Percentiles rank a stretch among this genome's conserved stretches.
Conservation (phyloP, 2,329 filamentous ascomycete species). For the Sclerotiophoma versabilis region DNA sequence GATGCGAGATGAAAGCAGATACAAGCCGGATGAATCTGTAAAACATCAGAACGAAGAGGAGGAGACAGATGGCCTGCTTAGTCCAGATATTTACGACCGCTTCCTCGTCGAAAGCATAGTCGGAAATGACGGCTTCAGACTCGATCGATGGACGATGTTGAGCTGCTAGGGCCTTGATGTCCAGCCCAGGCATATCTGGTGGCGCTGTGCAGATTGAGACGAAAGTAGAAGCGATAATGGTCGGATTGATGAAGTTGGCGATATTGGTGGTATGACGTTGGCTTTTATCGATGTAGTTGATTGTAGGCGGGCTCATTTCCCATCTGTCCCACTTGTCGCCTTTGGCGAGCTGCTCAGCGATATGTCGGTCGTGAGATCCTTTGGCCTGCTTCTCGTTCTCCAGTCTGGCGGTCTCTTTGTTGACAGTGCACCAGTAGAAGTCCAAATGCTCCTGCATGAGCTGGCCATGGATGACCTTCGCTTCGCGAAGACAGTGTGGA, state of each 20-base stretch:
- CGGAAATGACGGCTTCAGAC: not conserved
- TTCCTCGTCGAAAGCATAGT: not conserved
- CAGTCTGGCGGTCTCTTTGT: not conserved
- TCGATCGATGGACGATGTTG: not conserved
- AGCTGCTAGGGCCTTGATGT: not conserved
- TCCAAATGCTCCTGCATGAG: not conserved
- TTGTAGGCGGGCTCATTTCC: slow-evolving; percentile 7
- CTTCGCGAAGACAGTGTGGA: not conserved
- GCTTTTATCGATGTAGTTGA: not conserved
- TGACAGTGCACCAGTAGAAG: not conserved
- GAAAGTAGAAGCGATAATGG: not conserved
- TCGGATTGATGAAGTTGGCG: not conserved
- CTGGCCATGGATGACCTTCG: not conserved
- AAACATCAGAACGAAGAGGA: not conserved
- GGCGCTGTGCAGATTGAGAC: not conserved
- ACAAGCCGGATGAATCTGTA: not conserved
- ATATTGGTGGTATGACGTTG: not conserved
- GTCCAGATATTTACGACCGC: not conserved
- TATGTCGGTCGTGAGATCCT: not conserved
- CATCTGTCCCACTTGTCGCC: slow-evolving; percentile 6
- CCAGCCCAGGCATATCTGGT: not conserved
- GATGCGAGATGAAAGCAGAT: not conserved
- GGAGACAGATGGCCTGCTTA: not conserved
- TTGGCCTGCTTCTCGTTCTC: slow-evolving; percentile 1
- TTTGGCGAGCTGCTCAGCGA: slow-evolving; percentile 1